Base-by-base conservation (phyloP, 1,284 basidiomycete genomes). In the Cryptococcus sp. region DNA sequence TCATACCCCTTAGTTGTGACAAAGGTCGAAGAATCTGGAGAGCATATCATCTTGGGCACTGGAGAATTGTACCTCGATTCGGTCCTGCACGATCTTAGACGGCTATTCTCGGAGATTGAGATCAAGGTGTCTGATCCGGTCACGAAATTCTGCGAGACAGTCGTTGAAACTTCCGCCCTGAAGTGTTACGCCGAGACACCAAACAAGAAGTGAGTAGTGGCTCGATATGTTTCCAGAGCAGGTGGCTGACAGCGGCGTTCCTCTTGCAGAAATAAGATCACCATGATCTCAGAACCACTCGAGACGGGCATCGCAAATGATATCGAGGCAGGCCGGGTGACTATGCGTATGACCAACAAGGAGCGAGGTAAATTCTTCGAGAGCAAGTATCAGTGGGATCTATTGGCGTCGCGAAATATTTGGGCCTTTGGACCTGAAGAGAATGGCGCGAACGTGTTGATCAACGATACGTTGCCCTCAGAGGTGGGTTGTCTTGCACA, bases 391-490 rank as follows among this genome's bases (percentile, higher is more conserved):
- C 90, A 95, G 59, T 99, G 96, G 96, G 96, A 99, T 80, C 77
- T 98, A 70, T 84, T 99, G 61, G 95, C 96, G 2, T 94, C 93
- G 47, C 85, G 96, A 58, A 97, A 94, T 70, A 95, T 99, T 80
- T 99, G 96, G 96, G 93, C 94, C n/a, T 99, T 99, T 79, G 96
- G 96, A 22, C 95, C 96, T 5, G 93, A 98, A 64, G 93, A 95
- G 52, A 89, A 87, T 65, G 93, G 93, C 0, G 86, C 96, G 3
- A 99, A 99, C 77, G 85, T 96, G 56, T 79, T 99, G 49, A 81
- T 99, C 66, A 95, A 99, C 76, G 96, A 99, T 74, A 98, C 96
- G 1, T 79, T 99, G 47, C 95, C 96, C 4, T 91, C 89, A 17
- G 92, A 97, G 81, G 91, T 91, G 44, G 59, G 75, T 56, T 22